Evolutionary conservation across 176 grass and related monocot genomes (phyloP), one percentile per base, ranked within the genome.

Genomic region (Oropetium thomaeum): DNA sequence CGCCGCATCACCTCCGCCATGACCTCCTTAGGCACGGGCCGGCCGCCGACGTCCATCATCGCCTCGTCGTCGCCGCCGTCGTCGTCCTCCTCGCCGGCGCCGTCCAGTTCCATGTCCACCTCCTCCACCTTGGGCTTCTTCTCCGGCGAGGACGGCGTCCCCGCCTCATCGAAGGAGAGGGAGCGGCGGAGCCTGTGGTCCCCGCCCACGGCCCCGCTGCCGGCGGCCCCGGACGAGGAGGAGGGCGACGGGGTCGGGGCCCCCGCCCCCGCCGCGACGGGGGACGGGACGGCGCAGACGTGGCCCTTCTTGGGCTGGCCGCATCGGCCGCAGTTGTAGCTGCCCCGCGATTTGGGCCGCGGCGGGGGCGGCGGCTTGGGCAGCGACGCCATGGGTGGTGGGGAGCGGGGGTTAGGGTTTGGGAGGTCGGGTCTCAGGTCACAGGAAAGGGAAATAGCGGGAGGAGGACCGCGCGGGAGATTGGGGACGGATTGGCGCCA

Each of bases 241-340:
- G 67, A 76, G 0, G 67, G 80, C 0, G 85, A 82, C 16, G 78
- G 86, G 85, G 44, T 19, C 28, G 70, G 62, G 17, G 77, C 47
- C 65, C 66, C 17, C 42, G 77, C 47, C 65, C 66, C 17, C 42
- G 25, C 38, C 74, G 59, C 62, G 44, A 62, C 35, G 32, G 69
- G 62, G 70, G 29, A 10, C n/a, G 70, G 35, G 48, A 62, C 47
- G 52, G 68, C 10, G 78, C 96, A 99, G 55, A 92, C 87, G 68
- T 99, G 96, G 82, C 96, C 96, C 81, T 90, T 94, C 82, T 99
- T 99, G 60, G 96, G 96, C 32, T 88, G 84, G 37, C 96, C 96
- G 55, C 96, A 99, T 0, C 92, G 76, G 67, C 96, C 96, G 63
- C 96, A 99, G 76, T 95, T 99, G 79, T 99, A 99, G 89, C 77